These are phyloP conservation scores for Aspergillus homomorphus DNA, from an alignment of 495 filamentous ascomycete genomes.

Conservation along the genomic window DNA sequence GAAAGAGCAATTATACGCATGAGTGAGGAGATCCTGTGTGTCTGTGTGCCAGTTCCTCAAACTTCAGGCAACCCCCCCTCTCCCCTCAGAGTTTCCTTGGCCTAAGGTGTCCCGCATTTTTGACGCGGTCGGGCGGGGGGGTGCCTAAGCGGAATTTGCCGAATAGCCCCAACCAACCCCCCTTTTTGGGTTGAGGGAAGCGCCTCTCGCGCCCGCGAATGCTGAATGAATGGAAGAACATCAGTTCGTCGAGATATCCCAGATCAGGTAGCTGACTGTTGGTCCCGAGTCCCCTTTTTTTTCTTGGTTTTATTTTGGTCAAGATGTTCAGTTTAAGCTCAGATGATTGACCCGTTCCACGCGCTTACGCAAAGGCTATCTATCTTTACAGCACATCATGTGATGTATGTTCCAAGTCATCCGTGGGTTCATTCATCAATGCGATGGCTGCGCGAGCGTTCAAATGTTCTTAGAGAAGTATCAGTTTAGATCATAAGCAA, in stretches of 20 bases:
- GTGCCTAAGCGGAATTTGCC: background rate
- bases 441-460: background rate
- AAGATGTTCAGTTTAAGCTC: background rate
- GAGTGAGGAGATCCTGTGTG: background rate
- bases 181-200: background rate
- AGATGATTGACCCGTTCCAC: constrained; percentile 1
- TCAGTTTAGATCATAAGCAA: too few relatives aligned
- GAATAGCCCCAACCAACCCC: too few relatives aligned
- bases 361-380: constrained; percentile 4
- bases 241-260: constrained; percentile 2
- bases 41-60: background rate
- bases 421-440: background rate
- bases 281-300: background rate
- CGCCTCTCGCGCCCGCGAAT: background rate
- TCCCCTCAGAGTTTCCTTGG: background rate
- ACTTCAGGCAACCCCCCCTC: background rate
- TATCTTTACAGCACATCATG: background rate
- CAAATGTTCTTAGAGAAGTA: too few relatives aligned
- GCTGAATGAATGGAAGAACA: background rate
- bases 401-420: background rate
- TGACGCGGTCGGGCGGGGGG: background rate
- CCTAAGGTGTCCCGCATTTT: background rate
- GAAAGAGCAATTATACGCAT: background rate
- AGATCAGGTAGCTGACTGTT: background rate
- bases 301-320: too few relatives aligned